Conservation (phyloP, 495 filamentous ascomycete species). For the Aspergillus baeticus region DNA sequence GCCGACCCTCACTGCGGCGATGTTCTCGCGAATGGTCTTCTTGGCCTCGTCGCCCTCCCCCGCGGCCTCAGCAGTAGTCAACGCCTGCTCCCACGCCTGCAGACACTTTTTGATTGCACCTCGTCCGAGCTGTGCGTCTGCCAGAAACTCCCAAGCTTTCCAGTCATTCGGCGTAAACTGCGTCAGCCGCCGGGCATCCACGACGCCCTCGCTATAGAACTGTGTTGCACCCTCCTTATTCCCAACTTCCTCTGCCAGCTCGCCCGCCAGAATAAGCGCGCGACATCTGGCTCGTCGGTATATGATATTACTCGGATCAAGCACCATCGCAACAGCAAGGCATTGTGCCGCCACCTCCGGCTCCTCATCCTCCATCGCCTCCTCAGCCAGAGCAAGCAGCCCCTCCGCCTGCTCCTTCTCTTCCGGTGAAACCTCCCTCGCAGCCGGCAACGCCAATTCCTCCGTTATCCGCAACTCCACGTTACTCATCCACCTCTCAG, state of each 20-base stretch:
- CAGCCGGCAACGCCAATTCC: neutral
- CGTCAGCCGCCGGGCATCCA: neutral
- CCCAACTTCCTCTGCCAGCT: neutral
- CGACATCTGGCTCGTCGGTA: neutral
- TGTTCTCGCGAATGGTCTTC: neutral
- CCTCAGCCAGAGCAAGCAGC: neutral
- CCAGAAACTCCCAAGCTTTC: neutral
- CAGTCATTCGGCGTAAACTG: neutral
- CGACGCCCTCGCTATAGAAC: neutral
- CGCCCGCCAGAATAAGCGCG: neutral
- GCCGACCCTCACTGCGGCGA: neutral
- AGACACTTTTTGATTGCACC: neutral
- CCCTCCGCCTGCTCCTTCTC: neutral
- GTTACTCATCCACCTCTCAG: neutral
- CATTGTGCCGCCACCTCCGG: neutral
- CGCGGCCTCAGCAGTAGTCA: neutral
- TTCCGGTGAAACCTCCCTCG: neutral
- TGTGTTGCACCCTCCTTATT: neutral
- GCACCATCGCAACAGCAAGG: neutral
- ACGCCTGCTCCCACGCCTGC: neutral
- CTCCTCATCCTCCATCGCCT: neutral
- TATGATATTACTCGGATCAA: neutral
- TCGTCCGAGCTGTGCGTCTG: neutral
- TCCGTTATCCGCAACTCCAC: neutral
- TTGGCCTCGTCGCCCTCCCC: neutral